A percentile compares a stretch with the other conserved stretches of the same genome.
Conservation (phyloP, 768 basidiomycete species). For the Termitomyces bulborhizus region DNA sequence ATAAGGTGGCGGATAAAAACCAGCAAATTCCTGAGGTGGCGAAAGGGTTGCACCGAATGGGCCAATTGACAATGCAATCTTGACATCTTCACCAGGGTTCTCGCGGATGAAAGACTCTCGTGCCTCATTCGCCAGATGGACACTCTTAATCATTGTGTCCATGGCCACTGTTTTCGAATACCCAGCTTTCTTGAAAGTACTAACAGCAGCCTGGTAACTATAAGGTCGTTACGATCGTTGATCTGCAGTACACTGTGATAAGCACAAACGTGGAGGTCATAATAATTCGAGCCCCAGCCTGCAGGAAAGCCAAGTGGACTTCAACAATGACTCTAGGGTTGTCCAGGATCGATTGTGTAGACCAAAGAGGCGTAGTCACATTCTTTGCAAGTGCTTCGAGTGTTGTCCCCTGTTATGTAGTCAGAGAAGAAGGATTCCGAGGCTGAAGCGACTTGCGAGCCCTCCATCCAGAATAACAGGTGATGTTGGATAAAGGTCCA, state of each 20-base stretch:
- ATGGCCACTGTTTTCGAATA: constrained; percentile 36
- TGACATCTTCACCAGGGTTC: constrained; percentile 22
- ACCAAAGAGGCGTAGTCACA: constrained; percentile 62
- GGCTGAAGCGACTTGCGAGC: constrained; percentile 27
- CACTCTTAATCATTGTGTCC: constrained; percentile 46
- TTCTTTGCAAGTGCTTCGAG: constrained; percentile 47
- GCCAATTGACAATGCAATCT: constrained; percentile 66
- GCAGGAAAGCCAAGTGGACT: constrained; percentile 57
- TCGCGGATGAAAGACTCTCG: constrained; percentile 22
- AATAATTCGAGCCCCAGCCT: constrained; percentile 61
- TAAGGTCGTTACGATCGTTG: not conserved
- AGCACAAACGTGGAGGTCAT: constrained; percentile 56
- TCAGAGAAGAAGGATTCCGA: not conserved
- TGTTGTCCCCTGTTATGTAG: constrained; percentile 46
- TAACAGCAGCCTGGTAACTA: constrained; percentile 64
- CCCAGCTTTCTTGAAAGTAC: constrained; percentile 47
- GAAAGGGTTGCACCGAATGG: constrained; percentile 64
- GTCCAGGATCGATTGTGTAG: constrained; percentile 51
- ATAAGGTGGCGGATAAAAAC: constrained; percentile 70
- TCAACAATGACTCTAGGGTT: constrained; percentile 48
- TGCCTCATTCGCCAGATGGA: constrained; percentile 46
- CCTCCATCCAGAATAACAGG: constrained; percentile 38
- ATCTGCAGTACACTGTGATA: not conserved
- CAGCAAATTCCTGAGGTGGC: constrained; percentile 69
- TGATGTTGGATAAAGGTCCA: constrained; percentile 9